A percentile compares a stretch with the other conserved stretches of the same genome.
phyloP scores from a whole-genome alignment of 257 asterid genomes.

The Ilex aquifolium region DNA sequence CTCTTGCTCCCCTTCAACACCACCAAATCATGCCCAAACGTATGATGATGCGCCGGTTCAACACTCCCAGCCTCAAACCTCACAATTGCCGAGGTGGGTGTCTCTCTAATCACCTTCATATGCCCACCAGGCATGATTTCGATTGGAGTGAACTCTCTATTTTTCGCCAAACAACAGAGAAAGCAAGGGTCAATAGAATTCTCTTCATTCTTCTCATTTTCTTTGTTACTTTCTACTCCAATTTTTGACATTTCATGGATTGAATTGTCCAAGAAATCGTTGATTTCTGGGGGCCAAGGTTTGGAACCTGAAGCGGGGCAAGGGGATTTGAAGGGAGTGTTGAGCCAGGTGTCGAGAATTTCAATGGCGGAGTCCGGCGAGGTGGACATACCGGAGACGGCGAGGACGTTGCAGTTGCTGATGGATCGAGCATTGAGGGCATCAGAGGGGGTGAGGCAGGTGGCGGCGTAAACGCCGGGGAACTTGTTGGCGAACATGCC shows the following conservation, averaged over 20 bases:
- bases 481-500: constrained; percentile 79
- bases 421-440: constrained; percentile 74
- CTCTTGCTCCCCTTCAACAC: constrained; percentile 63
- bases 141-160: constrained; percentile 46
- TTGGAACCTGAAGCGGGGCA: constrained; percentile 82
- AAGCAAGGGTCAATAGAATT: constrained; percentile 30
- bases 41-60: constrained; percentile 90
- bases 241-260: constrained; percentile 50
- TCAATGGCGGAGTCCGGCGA: constrained; percentile 41
- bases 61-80: constrained; percentile 74
- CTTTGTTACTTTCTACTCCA: constrained; percentile 14
- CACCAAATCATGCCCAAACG: constrained; percentile 83
- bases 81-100: constrained; percentile 81
- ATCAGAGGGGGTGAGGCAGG: constrained; percentile 64
- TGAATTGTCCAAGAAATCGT: constrained; percentile 52
- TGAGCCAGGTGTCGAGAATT: constrained; percentile 53
- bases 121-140: constrained; percentile 83
- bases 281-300: constrained; percentile 75
- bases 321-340: constrained; percentile 69
- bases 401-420: constrained; percentile 73
- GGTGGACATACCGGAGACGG: constrained; percentile 71
- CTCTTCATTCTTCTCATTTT: not conserved
- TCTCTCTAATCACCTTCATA: constrained; percentile 64
- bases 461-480: constrained; percentile 85
- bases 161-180: constrained; percentile 53